These are phyloP conservation scores for Aspergillus brunneoviolaceus DNA, from an alignment of 2,329 filamentous ascomycete genomes.

Conservation along the genomic window DNA sequence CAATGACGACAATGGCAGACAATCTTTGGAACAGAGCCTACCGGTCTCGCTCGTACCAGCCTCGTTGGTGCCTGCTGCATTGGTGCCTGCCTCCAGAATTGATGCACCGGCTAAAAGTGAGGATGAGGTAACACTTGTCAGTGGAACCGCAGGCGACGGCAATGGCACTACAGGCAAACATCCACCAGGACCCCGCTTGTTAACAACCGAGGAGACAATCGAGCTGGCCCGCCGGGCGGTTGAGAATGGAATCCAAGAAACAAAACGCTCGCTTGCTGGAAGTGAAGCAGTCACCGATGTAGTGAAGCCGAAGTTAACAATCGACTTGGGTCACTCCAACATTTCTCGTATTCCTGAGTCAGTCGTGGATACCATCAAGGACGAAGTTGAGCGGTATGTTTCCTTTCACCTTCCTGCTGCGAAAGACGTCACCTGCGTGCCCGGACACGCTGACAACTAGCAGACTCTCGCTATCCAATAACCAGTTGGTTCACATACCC, in stretches of 20 bases:
- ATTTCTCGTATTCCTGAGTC: conserved; percentile 51
- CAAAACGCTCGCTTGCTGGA: conserved; percentile 48
- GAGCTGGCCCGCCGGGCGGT: conserved; percentile 47
- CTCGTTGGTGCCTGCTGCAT: conserved; percentile 20
- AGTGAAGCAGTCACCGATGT: conserved; percentile 48
- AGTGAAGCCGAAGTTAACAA: conserved; percentile 50
- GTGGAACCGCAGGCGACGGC: conserved; percentile 27
- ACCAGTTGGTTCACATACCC: conserved; percentile 51
- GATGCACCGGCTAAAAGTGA: conserved; percentile 31
- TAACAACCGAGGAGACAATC: conserved; percentile 46
- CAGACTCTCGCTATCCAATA: conserved; percentile 53
- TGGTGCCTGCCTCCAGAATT: conserved; percentile 25
- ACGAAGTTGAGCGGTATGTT: conserved; percentile 52
- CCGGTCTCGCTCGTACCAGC: conserved; percentile 22
- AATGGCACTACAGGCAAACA: conserved; percentile 22
- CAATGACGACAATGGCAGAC: conserved; percentile 32
- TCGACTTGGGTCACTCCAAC: conserved; percentile 52
- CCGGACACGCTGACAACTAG: conserved; percentile 15
- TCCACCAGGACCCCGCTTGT: conserved; percentile 27
- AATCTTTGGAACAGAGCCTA: conserved; percentile 29
- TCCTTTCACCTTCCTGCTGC: background rate
- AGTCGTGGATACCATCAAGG: conserved; percentile 53
- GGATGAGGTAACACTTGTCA: conserved; percentile 28
- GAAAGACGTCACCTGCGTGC: background rate
- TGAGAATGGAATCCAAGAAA: conserved; percentile 49